A percentile compares a stretch with the other conserved stretches of the same genome.
phyloP scores from a whole-genome alignment of 768 basidiomycete genomes.

The Agrocybe chaxingu region DNA sequence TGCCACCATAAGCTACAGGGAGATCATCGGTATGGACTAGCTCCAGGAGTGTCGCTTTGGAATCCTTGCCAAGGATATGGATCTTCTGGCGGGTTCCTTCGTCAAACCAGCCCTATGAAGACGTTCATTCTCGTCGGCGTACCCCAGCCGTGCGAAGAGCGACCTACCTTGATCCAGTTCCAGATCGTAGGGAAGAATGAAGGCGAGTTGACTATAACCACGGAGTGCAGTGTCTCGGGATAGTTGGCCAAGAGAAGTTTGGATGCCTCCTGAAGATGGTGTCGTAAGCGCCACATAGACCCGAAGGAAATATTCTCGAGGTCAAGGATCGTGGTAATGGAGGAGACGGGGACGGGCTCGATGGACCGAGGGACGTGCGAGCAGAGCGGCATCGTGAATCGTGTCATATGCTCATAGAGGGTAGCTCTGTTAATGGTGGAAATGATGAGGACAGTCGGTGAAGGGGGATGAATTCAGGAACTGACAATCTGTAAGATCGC shows the following conservation, averaged over 20 bases:
- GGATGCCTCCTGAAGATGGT: slow-evolving; percentile 74
- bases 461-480: not conserved
- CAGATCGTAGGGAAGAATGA: slow-evolving; percentile 81
- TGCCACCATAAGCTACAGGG: slow-evolving; percentile 72
- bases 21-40: slow-evolving; percentile 46
- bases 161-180: slow-evolving; percentile 74
- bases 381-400: slow-evolving; percentile 65
- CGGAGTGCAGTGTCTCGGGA: slow-evolving; percentile 70
- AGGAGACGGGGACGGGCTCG: slow-evolving; percentile 51
- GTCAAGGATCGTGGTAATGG: slow-evolving; percentile 70
- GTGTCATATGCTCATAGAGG: slow-evolving; percentile 65
- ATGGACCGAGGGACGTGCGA: slow-evolving; percentile 52
- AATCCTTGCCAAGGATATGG: slow-evolving; percentile 64
- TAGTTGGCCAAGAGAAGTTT: slow-evolving; percentile 75
- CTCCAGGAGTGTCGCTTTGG: slow-evolving; percentile 46
- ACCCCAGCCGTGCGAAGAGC: no score
- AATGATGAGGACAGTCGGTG: not conserved
- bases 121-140: no score
- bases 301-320: slow-evolving; percentile 56
- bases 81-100: slow-evolving; percentile 77
- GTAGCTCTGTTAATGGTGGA: slow-evolving; percentile 40
- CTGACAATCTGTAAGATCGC: slow-evolving; percentile 71
- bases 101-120: slow-evolving; percentile 68
- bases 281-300: slow-evolving; percentile 67
- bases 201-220: slow-evolving; percentile 76